Evolutionary conservation across 1,284 basidiomycete species (phyloP).

Genomic region (Rhodotorula sp.): DNA sequence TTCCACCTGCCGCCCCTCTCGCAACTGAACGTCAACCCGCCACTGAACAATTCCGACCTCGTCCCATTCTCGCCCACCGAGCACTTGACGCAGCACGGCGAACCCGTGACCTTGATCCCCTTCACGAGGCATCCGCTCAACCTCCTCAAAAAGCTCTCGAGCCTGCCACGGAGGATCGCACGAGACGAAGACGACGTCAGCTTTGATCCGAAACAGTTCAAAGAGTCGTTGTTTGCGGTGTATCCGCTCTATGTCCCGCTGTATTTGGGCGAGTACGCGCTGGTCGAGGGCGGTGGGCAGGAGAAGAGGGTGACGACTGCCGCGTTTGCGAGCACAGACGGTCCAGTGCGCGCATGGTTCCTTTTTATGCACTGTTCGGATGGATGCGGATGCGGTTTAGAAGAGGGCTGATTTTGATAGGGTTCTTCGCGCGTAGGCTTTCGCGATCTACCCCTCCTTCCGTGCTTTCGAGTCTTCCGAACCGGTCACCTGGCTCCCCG

Average conservation of each 20-base stretch:
- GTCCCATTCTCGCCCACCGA: conserved; percentile 17
- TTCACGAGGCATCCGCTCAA: conserved; percentile 28
- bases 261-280: conserved; percentile 34
- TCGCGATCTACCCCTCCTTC: conserved; percentile 32
- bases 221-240: conserved; percentile 18
- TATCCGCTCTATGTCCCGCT: conserved; percentile 35
- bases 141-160: conserved; percentile 20
- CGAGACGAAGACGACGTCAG: conserved; percentile 1
- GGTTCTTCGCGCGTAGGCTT: neutral
- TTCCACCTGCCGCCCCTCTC: conserved; percentile 33
- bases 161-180: conserved; percentile 17
- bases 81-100: conserved; percentile 17
- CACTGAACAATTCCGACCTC: conserved; percentile 7
- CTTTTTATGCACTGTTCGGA: no score
- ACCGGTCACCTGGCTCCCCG: conserved; percentile 22
- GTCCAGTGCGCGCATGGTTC: conserved; percentile 2
- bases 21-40: conserved; percentile 17
- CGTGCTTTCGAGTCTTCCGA: neutral
- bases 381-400: no score
- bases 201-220: conserved; percentile 23
- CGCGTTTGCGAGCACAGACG: conserved; percentile 18
- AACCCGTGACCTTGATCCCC: conserved; percentile 20
- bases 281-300: conserved; percentile 1
- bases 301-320: conserved; percentile 25
- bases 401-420: neutral